phyloP scores from a whole-genome alignment of 2,329 filamentous ascomycete species.

The Neopestalotiopsis sp. region DNA sequence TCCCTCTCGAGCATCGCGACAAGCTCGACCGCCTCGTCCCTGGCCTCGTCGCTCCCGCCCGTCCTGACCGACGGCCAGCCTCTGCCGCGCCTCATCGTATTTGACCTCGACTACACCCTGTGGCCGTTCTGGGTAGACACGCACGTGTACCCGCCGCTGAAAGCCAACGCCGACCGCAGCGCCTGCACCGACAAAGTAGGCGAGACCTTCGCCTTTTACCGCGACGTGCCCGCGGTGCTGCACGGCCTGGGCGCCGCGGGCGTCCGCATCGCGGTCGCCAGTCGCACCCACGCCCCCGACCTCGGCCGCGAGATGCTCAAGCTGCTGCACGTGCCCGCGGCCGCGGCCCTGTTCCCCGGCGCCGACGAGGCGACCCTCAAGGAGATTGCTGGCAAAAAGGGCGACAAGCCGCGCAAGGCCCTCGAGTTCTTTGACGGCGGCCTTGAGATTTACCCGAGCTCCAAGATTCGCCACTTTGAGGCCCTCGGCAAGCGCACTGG shows the following conservation, averaged over 20 bases:
- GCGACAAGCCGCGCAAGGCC: slow-evolving; percentile 47
- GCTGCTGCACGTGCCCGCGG: slow-evolving; percentile 65
- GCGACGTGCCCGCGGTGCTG: slow-evolving; percentile 71
- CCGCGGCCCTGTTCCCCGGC: slow-evolving; percentile 29
- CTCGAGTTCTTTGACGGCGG: slow-evolving; percentile 66
- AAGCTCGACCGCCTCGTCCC: slow-evolving; percentile 21
- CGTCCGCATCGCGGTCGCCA: slow-evolving; percentile 73
- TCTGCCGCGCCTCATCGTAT: slow-evolving; percentile 83
- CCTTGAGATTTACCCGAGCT: slow-evolving; percentile 74
- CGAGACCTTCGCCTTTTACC: slow-evolving; percentile 74
- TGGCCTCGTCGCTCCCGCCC: slow-evolving; percentile 37
- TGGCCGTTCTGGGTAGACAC: slow-evolving; percentile 99
- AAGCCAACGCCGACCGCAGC: slow-evolving; percentile 48
- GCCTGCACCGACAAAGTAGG: slow-evolving; percentile 59
- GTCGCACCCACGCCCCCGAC: slow-evolving; percentile 79
- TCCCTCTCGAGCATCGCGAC: slow-evolving; percentile 30
- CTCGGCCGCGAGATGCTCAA: slow-evolving; percentile 82
- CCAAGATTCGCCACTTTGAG: slow-evolving; percentile 86
- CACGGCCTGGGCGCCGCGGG: slow-evolving; percentile 57
- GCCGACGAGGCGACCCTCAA: slow-evolving; percentile 20
- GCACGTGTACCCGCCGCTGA: slow-evolving; percentile 79
- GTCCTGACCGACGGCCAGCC: slow-evolving; percentile 65
- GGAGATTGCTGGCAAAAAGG: slow-evolving; percentile 27
- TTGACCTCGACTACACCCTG: slow-evolving; percentile 97
- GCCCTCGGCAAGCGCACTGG: slow-evolving; percentile 73